These are phyloP conservation scores for Trametes versicolor DNA, from an alignment of 1,284 basidiomycete species.

Conservation along the genomic window DNA sequence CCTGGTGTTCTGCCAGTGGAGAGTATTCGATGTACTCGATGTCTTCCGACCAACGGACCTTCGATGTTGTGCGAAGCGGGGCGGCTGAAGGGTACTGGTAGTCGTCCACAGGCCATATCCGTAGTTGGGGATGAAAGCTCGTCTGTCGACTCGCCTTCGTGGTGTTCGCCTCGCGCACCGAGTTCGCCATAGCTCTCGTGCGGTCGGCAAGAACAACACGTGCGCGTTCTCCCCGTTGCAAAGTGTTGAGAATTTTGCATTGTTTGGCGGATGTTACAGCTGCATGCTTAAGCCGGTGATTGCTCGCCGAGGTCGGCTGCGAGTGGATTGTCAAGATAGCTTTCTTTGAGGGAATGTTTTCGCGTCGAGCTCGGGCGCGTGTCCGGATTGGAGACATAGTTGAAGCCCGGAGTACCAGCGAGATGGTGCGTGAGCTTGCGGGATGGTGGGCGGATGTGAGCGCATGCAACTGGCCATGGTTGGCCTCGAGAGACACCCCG, in stretches of 20 bases:
- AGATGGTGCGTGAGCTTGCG: no score
- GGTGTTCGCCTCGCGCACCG: not conserved
- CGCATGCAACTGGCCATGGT: no score
- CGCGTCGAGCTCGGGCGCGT: constrained; percentile 13
- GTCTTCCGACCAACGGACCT: not conserved
- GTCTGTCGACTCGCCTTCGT: not conserved
- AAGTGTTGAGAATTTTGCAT: not conserved
- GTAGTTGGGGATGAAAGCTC: not conserved
- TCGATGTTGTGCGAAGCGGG: not conserved
- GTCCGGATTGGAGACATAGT: constrained; percentile 21
- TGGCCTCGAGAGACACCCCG: no score
- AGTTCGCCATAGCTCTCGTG: not conserved
- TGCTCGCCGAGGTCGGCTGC: not conserved
- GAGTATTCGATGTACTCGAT: not conserved
- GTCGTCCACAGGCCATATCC: not conserved
- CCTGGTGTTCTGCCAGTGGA: not conserved
- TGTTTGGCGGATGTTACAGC: not conserved
- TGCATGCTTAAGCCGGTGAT: not conserved
- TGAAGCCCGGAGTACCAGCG: no score
- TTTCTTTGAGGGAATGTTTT: not conserved
- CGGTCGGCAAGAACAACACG: constrained; percentile 3
- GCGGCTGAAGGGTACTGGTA: not conserved
- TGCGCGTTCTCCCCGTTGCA: not conserved
- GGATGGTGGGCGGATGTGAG: no score
- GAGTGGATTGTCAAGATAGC: not conserved